Evolutionary conservation across 257 asterid species (phyloP).

Genomic region (Voacanga thouarsii): DNA sequence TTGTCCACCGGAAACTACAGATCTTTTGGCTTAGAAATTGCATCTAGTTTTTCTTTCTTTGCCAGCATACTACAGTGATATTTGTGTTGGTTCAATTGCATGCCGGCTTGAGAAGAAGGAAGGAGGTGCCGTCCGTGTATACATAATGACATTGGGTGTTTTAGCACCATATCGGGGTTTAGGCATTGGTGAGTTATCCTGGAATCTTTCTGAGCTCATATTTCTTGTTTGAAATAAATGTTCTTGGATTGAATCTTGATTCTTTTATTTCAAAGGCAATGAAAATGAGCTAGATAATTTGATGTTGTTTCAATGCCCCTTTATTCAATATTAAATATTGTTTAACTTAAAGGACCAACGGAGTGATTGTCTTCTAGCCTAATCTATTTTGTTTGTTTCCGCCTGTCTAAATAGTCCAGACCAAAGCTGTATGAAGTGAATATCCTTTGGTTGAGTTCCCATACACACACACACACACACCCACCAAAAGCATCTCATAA

Average conservation of each 20-base stretch:
- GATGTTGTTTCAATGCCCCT: background rate
- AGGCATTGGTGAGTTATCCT: constrained; percentile 42
- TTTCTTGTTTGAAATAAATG: background rate
- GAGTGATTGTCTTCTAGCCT: background rate
- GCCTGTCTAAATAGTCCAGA: background rate
- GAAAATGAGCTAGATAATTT: background rate
- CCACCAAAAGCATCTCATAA: background rate
- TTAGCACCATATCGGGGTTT: constrained; percentile 55
- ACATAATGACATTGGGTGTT: constrained; percentile 79
- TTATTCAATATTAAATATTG: background rate
- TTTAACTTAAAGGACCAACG: background rate
- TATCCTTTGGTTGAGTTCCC: background rate
- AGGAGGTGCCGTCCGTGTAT: constrained; percentile 64
- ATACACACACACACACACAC: too few species aligned
- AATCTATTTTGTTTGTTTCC: background rate
- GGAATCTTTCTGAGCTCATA: background rate
- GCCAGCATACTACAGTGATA: constrained; percentile 90
- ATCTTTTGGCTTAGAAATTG: background rate
- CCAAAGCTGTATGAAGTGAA: background rate
- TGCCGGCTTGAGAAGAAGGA: constrained; percentile 97
- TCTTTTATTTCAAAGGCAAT: background rate
- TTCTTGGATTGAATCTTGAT: background rate
- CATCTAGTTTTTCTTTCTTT: background rate
- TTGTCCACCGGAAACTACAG: background rate
- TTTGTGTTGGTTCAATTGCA: constrained; percentile 92